A percentile compares a stretch with the other conserved stretches of the same genome.
phyloP scores from a whole-genome alignment of 306 rosid species.

The Begonia fuchsioides region DNA sequence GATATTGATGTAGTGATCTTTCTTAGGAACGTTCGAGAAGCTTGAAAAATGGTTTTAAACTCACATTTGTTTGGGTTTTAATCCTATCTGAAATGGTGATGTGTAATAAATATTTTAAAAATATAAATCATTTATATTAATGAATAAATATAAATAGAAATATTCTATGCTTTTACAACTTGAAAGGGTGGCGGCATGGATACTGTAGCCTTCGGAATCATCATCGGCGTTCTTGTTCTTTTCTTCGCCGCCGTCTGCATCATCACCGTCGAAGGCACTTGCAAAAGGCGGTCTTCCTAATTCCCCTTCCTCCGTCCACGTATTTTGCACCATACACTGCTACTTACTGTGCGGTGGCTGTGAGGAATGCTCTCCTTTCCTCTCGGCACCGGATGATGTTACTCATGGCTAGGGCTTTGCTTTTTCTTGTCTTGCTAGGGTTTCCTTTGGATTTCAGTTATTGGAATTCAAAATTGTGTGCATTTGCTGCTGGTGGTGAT shows the following conservation, averaged over 20 bases:
- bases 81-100: no score
- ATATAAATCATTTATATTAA: no score
- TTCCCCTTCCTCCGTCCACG: neutral
- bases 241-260: slow-evolving; percentile 44
- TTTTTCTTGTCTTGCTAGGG: slow-evolving; percentile 10
- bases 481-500: slow-evolving; percentile 8
- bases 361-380: neutral
- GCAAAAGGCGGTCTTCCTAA: slow-evolving; percentile 32
- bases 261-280: slow-evolving; percentile 78
- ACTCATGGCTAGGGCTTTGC: slow-evolving; percentile 13
- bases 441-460: slow-evolving; percentile 39
- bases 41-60: no score
- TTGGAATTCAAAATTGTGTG: slow-evolving; percentile 19
- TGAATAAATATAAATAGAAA: no score
- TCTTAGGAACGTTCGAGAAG: no score
- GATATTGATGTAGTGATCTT: no score
- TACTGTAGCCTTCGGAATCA: slow-evolving; percentile 61
- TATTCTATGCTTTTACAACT: no score
- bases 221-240: slow-evolving; percentile 58
- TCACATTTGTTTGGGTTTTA: no score
- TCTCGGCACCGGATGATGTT: neutral
- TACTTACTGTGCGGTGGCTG: neutral
- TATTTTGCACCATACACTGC: neutral
- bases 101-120: no score
- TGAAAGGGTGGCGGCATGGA: slow-evolving; percentile 26